phyloP scores from a whole-genome alignment of 495 filamentous ascomycete species.

The Extremus antarcticus region DNA sequence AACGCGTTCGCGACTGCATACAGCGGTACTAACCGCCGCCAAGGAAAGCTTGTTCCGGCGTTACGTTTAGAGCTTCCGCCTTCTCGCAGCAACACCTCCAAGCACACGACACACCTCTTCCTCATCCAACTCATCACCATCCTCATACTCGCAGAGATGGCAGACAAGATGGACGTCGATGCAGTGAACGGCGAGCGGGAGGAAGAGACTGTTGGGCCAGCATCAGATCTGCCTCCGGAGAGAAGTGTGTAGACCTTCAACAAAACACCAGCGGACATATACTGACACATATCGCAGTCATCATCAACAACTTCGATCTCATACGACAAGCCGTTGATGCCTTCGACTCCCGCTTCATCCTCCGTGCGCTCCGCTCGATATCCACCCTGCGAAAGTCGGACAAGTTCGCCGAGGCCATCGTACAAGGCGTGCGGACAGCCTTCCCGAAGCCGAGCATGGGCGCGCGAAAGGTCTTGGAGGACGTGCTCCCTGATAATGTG shows the following conservation, averaged over 20 bases:
- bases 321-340: slow-evolving; percentile 84
- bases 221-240: slow-evolving; percentile 13
- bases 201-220: slow-evolving; percentile 12
- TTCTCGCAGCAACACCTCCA: neutral
- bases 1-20: no score
- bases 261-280: neutral
- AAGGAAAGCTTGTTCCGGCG: neutral
- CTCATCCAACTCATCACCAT: neutral
- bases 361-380: slow-evolving; percentile 87
- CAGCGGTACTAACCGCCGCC: no score
- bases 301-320: slow-evolving; percentile 83
- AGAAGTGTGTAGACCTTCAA: slow-evolving; percentile 8
- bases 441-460: slow-evolving; percentile 12
- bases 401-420: slow-evolving; percentile 32
- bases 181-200: slow-evolving; percentile 15
- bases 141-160: slow-evolving; percentile 19
- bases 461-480: slow-evolving; percentile 17
- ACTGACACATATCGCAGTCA: slow-evolving; percentile 49
- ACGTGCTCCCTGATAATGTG: slow-evolving; percentile 11
- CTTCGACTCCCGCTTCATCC: slow-evolving; percentile 90
- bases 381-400: slow-evolving; percentile 80
- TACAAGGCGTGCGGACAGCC: slow-evolving; percentile 10
- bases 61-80: neutral
- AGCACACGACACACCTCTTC: neutral
- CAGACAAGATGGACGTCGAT: slow-evolving; percentile 33